Evolutionary conservation across 495 filamentous ascomycete species (phyloP).

Genomic region (Aspergillus baeticus): DNA sequence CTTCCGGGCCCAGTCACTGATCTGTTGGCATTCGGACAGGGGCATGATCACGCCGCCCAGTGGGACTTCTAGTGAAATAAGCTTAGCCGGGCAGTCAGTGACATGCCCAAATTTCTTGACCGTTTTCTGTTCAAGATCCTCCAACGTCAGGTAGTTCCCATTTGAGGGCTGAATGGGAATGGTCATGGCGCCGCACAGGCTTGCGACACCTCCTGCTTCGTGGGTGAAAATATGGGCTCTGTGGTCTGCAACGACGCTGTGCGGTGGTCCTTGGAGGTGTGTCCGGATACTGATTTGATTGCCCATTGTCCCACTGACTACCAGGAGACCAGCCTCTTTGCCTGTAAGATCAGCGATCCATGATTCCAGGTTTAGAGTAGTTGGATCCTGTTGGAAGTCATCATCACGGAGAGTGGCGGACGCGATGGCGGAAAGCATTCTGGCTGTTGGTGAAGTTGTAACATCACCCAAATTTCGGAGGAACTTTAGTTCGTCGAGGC

Average conservation of each 20-base stretch:
- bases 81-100: conserved; percentile 51
- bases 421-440: background rate
- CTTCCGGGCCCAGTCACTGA: conserved; percentile 12
- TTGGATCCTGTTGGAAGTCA: background rate
- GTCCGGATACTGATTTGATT: conserved; percentile 68
- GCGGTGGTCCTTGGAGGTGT: conserved; percentile 55
- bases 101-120: conserved; percentile 2
- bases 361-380: background rate
- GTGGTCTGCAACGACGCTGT: conserved; percentile 57
- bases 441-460: no score
- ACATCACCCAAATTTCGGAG: no score
- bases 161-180: conserved; percentile 37
- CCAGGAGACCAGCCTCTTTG: conserved; percentile 65
- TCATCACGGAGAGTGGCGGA: background rate
- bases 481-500: no score
- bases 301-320: conserved; percentile 77
- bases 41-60: conserved; percentile 19
- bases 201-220: conserved; percentile 31
- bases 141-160: conserved; percentile 60
- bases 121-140: conserved; percentile 55
- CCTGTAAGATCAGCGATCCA: background rate
- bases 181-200: conserved; percentile 19
- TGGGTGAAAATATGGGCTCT: conserved; percentile 58
- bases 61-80: conserved; percentile 24
- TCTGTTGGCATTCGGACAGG: conserved; percentile 14